Percentiles rank a stretch among this genome's conserved stretches.
phyloP scores from a whole-genome alignment of 2,329 filamentous ascomycete genomes.

The Colletotrichum eremochloae region DNA sequence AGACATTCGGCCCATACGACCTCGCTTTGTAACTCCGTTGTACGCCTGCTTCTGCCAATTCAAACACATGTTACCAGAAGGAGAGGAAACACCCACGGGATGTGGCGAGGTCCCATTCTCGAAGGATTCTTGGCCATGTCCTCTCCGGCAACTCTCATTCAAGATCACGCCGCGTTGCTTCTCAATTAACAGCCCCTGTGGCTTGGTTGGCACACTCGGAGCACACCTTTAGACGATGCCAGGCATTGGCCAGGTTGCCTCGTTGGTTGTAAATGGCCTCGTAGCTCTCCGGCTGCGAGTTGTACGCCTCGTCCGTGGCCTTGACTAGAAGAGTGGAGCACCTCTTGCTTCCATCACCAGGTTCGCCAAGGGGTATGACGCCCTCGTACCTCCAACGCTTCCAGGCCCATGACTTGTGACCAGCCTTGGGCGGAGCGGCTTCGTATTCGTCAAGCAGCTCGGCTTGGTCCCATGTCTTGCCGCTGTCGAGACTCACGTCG shows the following conservation, averaged over 20 bases:
- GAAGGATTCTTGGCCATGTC: background rate
- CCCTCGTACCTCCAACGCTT: conserved; percentile 71
- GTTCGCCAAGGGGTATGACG: conserved; percentile 54
- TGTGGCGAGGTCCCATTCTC: no score
- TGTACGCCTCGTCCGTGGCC: conserved; percentile 75
- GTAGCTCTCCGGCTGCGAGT: conserved; percentile 74
- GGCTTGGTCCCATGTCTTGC: conserved; percentile 74
- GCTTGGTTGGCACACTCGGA: conserved; percentile 47
- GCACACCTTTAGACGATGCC: conserved; percentile 68
- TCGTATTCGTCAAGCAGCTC: conserved; percentile 65
- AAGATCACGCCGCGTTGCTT: background rate
- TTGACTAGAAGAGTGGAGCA: conserved; percentile 72
- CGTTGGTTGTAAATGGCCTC: conserved; percentile 73
- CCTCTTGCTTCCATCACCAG: conserved; percentile 46
- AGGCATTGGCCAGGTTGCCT: conserved; percentile 76
- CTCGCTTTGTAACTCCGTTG: background rate
- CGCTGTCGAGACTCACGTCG: conserved; percentile 74
- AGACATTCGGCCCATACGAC: background rate
- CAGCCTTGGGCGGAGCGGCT: conserved; percentile 45
- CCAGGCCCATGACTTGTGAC: conserved; percentile 72
- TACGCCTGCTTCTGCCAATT: background rate
- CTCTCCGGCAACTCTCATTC: background rate
- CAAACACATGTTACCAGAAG: background rate
- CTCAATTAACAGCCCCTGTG: background rate
- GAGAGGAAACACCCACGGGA: background rate